phyloP scores from a whole-genome alignment of 1,284 basidiomycete species.

The Trametes pubescens region DNA sequence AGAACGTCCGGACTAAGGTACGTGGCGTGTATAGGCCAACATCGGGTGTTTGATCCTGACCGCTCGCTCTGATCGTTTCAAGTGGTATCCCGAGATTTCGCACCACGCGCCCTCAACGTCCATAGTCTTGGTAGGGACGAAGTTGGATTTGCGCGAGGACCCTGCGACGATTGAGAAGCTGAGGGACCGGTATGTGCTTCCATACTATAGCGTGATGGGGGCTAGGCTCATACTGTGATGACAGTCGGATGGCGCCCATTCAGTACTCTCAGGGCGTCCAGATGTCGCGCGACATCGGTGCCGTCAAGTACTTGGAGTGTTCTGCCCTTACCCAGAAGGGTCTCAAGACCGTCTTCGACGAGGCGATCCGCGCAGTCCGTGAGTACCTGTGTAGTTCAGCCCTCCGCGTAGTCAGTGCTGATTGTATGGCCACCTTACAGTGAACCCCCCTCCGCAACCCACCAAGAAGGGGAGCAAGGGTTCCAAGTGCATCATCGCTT shows the following conservation, averaged over 20 bases:
- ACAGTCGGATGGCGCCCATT: slow-evolving; percentile 93
- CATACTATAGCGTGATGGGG: neutral
- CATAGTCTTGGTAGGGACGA: slow-evolving; percentile 96
- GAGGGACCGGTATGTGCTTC: slow-evolving; percentile 75
- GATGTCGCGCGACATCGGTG: slow-evolving; percentile 94
- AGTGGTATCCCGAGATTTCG: slow-evolving; percentile 97
- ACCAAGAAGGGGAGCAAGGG: slow-evolving; percentile 54
- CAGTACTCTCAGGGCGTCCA: slow-evolving; percentile 89
- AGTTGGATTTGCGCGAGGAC: slow-evolving; percentile 97
- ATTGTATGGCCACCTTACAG: slow-evolving; percentile 48
- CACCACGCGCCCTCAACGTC: slow-evolving; percentile 97
- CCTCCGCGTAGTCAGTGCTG: neutral
- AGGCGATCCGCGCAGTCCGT: slow-evolving; percentile 93
- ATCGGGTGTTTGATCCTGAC: slow-evolving; percentile 23
- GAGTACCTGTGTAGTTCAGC: slow-evolving; percentile 50
- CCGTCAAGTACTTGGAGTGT: slow-evolving; percentile 97
- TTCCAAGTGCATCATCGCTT: slow-evolving; percentile 75
- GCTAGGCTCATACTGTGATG: slow-evolving; percentile 12
- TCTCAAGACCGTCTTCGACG: slow-evolving; percentile 96
- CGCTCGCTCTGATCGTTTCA: slow-evolving; percentile 33
- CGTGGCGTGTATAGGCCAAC: slow-evolving; percentile 33
- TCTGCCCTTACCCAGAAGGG: slow-evolving; percentile 98
- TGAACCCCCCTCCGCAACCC: slow-evolving; percentile 76
- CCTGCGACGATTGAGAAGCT: slow-evolving; percentile 91
- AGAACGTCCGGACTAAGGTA: slow-evolving; percentile 98